Percentiles rank a stretch among this genome's conserved stretches.
phyloP scores from a whole-genome alignment of 192 early-diverging fungal species.

The Linnemannia exigua region DNA sequence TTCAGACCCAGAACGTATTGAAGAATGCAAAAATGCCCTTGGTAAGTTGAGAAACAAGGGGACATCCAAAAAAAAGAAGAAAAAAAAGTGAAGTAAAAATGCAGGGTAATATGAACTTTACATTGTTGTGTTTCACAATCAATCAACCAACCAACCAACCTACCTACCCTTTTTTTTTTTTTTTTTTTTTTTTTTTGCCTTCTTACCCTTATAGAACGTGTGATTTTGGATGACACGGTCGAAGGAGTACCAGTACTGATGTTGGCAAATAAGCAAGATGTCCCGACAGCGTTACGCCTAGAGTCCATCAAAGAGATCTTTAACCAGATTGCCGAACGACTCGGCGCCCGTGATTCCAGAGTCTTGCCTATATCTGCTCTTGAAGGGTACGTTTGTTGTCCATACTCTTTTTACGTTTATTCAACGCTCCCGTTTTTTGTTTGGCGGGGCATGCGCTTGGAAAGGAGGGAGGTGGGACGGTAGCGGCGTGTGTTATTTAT shows the following conservation, averaged over 20 bases:
- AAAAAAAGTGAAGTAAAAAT: neutral
- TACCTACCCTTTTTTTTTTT: too few relatives aligned
- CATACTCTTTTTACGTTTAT: neutral
- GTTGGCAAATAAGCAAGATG: slow-evolving; percentile 95
- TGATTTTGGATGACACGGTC: slow-evolving; percentile 81
- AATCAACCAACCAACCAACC: too few relatives aligned
- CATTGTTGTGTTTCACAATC: too few relatives aligned
- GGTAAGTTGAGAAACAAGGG: slow-evolving; percentile 70
- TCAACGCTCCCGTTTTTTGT: too few relatives aligned
- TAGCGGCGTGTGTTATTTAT: neutral
- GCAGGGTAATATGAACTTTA: too few relatives aligned
- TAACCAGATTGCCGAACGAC: slow-evolving; percentile 85
- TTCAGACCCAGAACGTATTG: slow-evolving; percentile 82
- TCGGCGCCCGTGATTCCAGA: slow-evolving; percentile 89
- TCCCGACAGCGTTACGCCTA: slow-evolving; percentile 74
- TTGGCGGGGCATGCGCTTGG: too few relatives aligned
- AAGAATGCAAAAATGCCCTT: slow-evolving; percentile 82
- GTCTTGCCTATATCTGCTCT: slow-evolving; percentile 88
- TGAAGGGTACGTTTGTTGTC: slow-evolving; percentile 74
- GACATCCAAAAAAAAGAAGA: neutral
- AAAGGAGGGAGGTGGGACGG: too few relatives aligned
- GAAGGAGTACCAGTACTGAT: slow-evolving; percentile 93
- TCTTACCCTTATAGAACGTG: slow-evolving; percentile 72
- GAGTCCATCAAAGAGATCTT: slow-evolving; percentile 93
- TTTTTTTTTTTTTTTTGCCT: too few relatives aligned